These are phyloP conservation scores for Vigna nakashimae DNA, from an alignment of 306 rosid genomes.

Conservation along the genomic window DNA sequence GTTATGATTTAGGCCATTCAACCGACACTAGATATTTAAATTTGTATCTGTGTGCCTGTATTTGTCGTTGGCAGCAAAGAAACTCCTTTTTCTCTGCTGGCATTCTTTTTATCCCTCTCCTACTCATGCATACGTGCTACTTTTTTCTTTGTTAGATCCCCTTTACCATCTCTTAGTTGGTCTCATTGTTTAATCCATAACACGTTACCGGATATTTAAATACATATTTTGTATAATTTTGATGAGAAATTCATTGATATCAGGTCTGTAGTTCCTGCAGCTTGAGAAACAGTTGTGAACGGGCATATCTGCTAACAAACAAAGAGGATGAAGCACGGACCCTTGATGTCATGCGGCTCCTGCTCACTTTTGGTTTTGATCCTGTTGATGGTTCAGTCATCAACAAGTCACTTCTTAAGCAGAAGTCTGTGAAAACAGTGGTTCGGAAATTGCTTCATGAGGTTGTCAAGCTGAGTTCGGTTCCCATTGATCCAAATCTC, in stretches of 20 bases:
- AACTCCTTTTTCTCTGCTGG: slow-evolving; percentile 27
- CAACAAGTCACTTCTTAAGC: slow-evolving; percentile 74
- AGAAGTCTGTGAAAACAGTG: slow-evolving; percentile 77
- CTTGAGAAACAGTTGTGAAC: slow-evolving; percentile 89
- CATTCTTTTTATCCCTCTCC: slow-evolving; percentile 9
- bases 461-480: slow-evolving; percentile 94
- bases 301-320: slow-evolving; percentile 79
- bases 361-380: slow-evolving; percentile 81
- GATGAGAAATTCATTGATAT: slow-evolving; percentile 50
- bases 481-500: slow-evolving; percentile 94
- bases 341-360: slow-evolving; percentile 85
- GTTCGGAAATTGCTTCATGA: slow-evolving; percentile 90
- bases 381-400: slow-evolving; percentile 65
- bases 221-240: slow-evolving; percentile 32
- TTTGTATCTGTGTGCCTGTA: background rate
- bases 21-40: background rate
- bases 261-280: slow-evolving; percentile 99
- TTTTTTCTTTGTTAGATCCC: background rate
- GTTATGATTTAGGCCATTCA: slow-evolving; percentile 33
- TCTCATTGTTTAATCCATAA: slow-evolving; percentile 13
- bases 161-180: slow-evolving; percentile 26
- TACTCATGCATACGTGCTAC: background rate
- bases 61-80: slow-evolving; percentile 13
- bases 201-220: slow-evolving; percentile 1
- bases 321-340: slow-evolving; percentile 95